Conservation (phyloP, 2,329 filamentous ascomycete species). For the Trichoderma sp. region DNA sequence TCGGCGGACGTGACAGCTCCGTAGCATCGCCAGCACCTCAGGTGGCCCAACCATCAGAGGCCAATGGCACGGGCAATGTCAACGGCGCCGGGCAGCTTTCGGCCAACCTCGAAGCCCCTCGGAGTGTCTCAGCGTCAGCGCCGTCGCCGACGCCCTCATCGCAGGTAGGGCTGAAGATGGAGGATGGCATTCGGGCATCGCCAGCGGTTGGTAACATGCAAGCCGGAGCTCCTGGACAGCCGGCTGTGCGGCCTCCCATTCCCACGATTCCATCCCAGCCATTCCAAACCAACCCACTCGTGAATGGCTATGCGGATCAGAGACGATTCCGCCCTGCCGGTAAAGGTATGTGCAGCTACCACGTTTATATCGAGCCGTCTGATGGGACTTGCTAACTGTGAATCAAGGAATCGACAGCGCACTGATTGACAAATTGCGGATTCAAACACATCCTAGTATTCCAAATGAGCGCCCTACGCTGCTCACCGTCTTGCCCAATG, state of each 20-base stretch:
- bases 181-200: slow-evolving; percentile 32
- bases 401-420: slow-evolving; percentile 53
- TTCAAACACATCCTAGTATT: slow-evolving; percentile 66
- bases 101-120: slow-evolving; percentile 36
- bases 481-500: slow-evolving; percentile 62
- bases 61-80: slow-evolving; percentile 21
- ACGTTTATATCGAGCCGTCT: not conserved
- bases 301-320: slow-evolving; percentile 35
- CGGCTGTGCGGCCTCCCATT: slow-evolving; percentile 20
- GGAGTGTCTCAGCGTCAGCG: slow-evolving; percentile 39
- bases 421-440: slow-evolving; percentile 62
- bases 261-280: slow-evolving; percentile 23
- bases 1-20: slow-evolving; percentile 56
- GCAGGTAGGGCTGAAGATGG: slow-evolving; percentile 35
- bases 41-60: slow-evolving; percentile 28
- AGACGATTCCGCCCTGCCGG: slow-evolving; percentile 39
- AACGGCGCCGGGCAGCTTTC: slow-evolving; percentile 17
- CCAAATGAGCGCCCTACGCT: slow-evolving; percentile 59
- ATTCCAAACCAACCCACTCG: slow-evolving; percentile 29
- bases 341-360: slow-evolving; percentile 37
- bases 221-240: slow-evolving; percentile 22
- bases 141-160: slow-evolving; percentile 46
- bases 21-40: slow-evolving; percentile 51
- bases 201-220: slow-evolving; percentile 24
- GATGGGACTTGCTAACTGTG: slow-evolving; percentile 24